These are phyloP conservation scores for Cyclospora cayetanensis DNA, from an alignment of 169 alveolate genomes.

Conservation along the genomic window DNA sequence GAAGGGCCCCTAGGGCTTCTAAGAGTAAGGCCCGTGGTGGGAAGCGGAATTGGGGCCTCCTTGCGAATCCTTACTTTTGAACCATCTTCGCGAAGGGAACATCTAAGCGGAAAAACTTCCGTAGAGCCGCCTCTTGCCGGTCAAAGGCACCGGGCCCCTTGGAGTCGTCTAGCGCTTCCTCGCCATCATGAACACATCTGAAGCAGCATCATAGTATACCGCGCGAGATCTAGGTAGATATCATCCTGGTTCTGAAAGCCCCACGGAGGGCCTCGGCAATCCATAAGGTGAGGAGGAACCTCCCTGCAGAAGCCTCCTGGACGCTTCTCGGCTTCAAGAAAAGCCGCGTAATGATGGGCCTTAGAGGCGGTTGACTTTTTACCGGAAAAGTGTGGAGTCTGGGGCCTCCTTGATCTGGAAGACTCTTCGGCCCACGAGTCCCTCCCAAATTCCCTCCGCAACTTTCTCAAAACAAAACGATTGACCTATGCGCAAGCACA, in stretches of 20 bases:
- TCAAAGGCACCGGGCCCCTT: background rate
- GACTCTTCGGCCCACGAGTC: slow-evolving; percentile 47
- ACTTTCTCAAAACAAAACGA: background rate
- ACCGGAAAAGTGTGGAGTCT: background rate
- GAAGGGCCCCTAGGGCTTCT: too few species aligned
- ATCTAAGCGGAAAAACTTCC: background rate
- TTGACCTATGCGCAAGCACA: slow-evolving; percentile 14
- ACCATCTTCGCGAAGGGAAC: background rate
- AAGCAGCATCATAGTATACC: background rate
- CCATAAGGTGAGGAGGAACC: background rate
- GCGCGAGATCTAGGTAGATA: background rate
- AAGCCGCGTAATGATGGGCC: background rate
- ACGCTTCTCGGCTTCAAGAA: background rate
- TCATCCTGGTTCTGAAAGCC: background rate
- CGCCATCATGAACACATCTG: background rate
- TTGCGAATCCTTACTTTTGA: background rate
- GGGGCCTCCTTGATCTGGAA: slow-evolving; percentile 11
- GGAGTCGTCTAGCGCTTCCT: background rate
- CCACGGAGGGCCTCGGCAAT: background rate
- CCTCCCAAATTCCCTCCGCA: slow-evolving; percentile 15
- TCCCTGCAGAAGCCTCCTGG: background rate
- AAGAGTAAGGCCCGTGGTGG: too few species aligned
- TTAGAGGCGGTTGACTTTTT: background rate
- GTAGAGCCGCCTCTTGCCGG: background rate
- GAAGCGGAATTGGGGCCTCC: background rate